Evolutionary conservation across 345 rosid species (phyloP), one percentile per base, ranked within the genome.

Genomic region (Populus ilicifolia): DNA sequence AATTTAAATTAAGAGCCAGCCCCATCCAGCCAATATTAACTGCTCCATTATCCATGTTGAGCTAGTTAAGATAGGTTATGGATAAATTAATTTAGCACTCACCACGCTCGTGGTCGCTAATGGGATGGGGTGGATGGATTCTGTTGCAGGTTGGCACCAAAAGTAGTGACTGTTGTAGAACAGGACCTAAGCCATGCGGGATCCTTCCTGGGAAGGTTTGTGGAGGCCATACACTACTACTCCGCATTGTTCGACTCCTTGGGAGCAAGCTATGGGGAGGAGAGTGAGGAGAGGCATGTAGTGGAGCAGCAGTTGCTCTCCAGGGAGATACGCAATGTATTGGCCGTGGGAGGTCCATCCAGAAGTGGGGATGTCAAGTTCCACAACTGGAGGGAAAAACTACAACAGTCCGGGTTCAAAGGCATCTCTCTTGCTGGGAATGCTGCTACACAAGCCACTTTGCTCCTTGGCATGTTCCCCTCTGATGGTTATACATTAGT

Each of bases 181-280:
- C 99, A 96, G 82, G 98, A 96, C 82, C 75, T 96, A 78, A 96
- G 97, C 82, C 97, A 90, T 5, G 94, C 92, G 0, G 99, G 99
- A 14, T 88, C 98, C 4, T 96, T 96, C 86, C 77, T 96, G 64
- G 99, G 97, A 11, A 85, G 97, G 79, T 96, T 96, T 48, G 99
- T 96, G 79, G 99, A 96, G 79, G 99, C 99, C 5, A 92, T 96
- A 75, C 99, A 96, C 84, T 96, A 96, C 86, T 96, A 96, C 84
- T 96, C 99, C 1, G 99, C 99, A 0, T 74, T 96, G 66, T 96
- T 96, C 30, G 99, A 96, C 68, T 96, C 99, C 0, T 80, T 96
- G 0, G 99, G 99, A 25, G 98, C 99, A 1, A 92, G 98, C 85
- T 91, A 92, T 39, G 97, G 97, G 0, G 99, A 96, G 79, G 99